Percentiles rank a stretch among this genome's conserved stretches.
These are phyloP conservation scores for Sporormia fimetaria DNA, from an alignment of 495 filamentous ascomycete genomes.

Conservation along the genomic window DNA sequence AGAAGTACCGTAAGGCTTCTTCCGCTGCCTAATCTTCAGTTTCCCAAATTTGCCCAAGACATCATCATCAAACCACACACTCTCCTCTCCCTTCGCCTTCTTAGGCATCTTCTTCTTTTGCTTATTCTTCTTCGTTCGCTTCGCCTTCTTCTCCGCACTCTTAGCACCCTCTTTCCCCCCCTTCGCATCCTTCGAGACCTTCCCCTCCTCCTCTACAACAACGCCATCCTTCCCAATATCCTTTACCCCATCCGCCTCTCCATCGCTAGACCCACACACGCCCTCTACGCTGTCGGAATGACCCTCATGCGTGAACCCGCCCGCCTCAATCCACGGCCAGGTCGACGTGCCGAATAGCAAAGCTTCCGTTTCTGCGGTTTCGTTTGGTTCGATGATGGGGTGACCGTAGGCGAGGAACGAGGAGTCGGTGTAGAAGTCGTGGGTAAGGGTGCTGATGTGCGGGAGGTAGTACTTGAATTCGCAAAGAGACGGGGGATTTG, in stretches of 20 bases:
- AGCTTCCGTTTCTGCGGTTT: background rate
- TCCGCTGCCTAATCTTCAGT: background rate
- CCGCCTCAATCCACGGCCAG: constrained; percentile 3
- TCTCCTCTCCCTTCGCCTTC: constrained; percentile 7
- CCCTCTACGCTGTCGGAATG: background rate
- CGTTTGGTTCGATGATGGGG: background rate
- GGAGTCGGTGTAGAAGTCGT: constrained; percentile 4
- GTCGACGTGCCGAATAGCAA: background rate
- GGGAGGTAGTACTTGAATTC: constrained; percentile 16
- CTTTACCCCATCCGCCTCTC: background rate
- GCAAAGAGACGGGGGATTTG: background rate
- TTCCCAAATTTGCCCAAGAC: background rate
- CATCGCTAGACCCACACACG: background rate
- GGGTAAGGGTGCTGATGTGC: constrained; percentile 1
- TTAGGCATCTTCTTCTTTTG: constrained; percentile 1
- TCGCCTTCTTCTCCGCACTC: constrained; percentile 1
- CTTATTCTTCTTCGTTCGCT: background rate
- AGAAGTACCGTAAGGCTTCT: background rate
- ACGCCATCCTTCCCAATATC: background rate
- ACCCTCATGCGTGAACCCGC: constrained; percentile 7
- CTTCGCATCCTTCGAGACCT: background rate
- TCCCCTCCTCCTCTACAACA: background rate
- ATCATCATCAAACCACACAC: constrained; percentile 5
- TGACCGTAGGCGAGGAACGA: background rate
- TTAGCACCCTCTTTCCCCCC: background rate